A percentile compares a stretch with the other conserved stretches of the same genome.
These are phyloP conservation scores for Fusarium sp. DNA, from an alignment of 2,329 filamentous ascomycete genomes.

Conservation along the genomic window DNA sequence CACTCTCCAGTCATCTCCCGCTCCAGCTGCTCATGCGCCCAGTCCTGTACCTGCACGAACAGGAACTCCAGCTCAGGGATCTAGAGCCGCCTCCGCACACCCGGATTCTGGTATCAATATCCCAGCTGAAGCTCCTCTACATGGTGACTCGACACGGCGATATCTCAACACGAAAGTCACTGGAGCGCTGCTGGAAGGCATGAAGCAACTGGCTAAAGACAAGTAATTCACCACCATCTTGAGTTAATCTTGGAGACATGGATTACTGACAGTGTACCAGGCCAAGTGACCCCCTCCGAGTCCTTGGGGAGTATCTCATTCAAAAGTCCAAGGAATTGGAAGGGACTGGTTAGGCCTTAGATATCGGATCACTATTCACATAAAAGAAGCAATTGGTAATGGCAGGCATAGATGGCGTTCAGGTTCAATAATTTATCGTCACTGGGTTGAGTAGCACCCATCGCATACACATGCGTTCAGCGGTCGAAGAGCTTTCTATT, in stretches of 20 bases:
- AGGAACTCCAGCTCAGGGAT: slow-evolving; percentile 63
- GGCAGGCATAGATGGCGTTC: slow-evolving; percentile 42
- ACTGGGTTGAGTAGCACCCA: slow-evolving; percentile 43
- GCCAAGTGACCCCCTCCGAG: slow-evolving; percentile 74
- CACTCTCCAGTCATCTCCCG: slow-evolving; percentile 53
- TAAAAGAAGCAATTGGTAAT: slow-evolving; percentile 15
- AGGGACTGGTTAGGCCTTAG: slow-evolving; percentile 42
- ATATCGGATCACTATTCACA: slow-evolving; percentile 4
- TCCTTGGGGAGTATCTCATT: slow-evolving; percentile 77
- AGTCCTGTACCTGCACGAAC: slow-evolving; percentile 59
- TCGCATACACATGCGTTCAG: slow-evolving; percentile 48
- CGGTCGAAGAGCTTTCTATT: slow-evolving; percentile 53
- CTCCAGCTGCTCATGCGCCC: slow-evolving; percentile 52
- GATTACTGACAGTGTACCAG: slow-evolving; percentile 51
- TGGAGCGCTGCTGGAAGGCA: slow-evolving; percentile 75
- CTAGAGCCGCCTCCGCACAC: slow-evolving; percentile 67
- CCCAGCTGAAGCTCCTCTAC: slow-evolving; percentile 69
- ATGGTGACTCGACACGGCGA: slow-evolving; percentile 75
- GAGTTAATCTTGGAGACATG: slow-evolving; percentile 53
- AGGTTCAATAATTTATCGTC: slow-evolving; percentile 41
- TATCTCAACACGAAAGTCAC: slow-evolving; percentile 80
- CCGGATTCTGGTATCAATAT: slow-evolving; percentile 66
- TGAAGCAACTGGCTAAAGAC: slow-evolving; percentile 78
- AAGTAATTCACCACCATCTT: slow-evolving; percentile 61
- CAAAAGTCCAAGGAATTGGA: slow-evolving; percentile 76